Base-by-base conservation (phyloP, 208 protist species). In the Trichomonas tenax region DNA sequence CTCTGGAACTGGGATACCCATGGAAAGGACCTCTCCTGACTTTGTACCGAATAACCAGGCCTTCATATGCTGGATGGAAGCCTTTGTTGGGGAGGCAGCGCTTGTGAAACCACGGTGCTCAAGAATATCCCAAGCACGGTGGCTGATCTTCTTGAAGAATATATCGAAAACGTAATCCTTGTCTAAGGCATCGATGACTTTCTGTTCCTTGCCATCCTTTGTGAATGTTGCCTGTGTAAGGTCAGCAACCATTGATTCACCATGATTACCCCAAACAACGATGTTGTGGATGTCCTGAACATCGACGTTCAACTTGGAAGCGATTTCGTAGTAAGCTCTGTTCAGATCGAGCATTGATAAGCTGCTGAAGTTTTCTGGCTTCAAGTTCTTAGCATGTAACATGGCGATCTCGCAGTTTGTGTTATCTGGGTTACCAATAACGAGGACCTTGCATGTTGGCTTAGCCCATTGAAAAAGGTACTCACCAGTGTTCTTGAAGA, bases 271-370 rank as follows among this genome's bases (percentile, higher is more conserved):
- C 98, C 98, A 99, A 96, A 99, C 98, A 84, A 98, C 97, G 84
- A 98, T 97, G 96, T 99, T 98, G 51, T 97, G 93, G 63, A 99
- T 98, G 90, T 98, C 96, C 63, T 82, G 72, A 96, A 45, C 82
- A 46, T 51, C 40, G 17, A 81, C 63, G 17, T 23, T 49, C 26
- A 98, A 96, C 96, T 98, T 98, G 96, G 97, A 96, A 14, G 98
- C 98, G 44, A 99, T 72, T 96, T 98, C 97, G n/a, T 98, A 97
- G 49, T 97, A 97, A 17, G 98, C 98, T 86, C 99, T 98, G 97
- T 99, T 99, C 97, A 99, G 98, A 98, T 99, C 99, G n/a, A 99
- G 98, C 41, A 98, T 98, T 11, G 98, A 99, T 58, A 99, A 97
- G 14, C 98, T 98, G 11, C 98, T 98, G 95, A 99, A 98, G 97